phyloP scores from a whole-genome alignment of 345 rosid species.

The Odontarrhena argentea region DNA sequence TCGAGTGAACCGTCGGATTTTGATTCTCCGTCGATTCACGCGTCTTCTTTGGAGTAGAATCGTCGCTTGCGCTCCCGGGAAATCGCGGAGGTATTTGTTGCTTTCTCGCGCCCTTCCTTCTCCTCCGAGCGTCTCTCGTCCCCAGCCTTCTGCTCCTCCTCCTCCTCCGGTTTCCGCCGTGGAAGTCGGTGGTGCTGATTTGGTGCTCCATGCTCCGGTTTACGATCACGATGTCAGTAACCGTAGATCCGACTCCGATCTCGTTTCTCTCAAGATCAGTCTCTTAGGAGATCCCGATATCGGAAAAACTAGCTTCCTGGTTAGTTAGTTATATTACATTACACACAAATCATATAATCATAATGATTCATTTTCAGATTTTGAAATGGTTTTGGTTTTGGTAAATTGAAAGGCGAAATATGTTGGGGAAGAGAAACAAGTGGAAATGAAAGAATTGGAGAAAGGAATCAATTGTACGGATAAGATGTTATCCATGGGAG shows the following conservation, averaged over 20 bases:
- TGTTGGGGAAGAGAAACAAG: conserved; percentile 62
- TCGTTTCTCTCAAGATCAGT: conserved; percentile 82
- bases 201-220: conserved; percentile 22
- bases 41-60: conserved; percentile 51
- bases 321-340: conserved; percentile 15
- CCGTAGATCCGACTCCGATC: conserved; percentile 56
- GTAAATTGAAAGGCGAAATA: conserved; percentile 60
- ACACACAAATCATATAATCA: too few species aligned
- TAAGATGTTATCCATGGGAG: conserved; percentile 67
- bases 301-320: conserved; percentile 87
- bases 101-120: conserved; percentile 46
- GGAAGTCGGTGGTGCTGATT: conserved; percentile 10
- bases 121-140: conserved; percentile 38
- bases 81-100: conserved; percentile 55
- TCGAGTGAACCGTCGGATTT: conserved; percentile 54
- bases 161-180: conserved; percentile 20
- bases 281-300: conserved; percentile 74
- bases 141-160: conserved; percentile 1
- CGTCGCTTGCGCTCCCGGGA: conserved; percentile 51
- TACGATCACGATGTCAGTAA: conserved; percentile 19
- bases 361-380: too few species aligned
- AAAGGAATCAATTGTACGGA: conserved; percentile 67
- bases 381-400: not conserved
- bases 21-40: conserved; percentile 58
- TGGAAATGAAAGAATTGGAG: conserved; percentile 35